These are phyloP conservation scores for Lupinus albus DNA, from an alignment of 306 rosid species.

Conservation along the genomic window DNA sequence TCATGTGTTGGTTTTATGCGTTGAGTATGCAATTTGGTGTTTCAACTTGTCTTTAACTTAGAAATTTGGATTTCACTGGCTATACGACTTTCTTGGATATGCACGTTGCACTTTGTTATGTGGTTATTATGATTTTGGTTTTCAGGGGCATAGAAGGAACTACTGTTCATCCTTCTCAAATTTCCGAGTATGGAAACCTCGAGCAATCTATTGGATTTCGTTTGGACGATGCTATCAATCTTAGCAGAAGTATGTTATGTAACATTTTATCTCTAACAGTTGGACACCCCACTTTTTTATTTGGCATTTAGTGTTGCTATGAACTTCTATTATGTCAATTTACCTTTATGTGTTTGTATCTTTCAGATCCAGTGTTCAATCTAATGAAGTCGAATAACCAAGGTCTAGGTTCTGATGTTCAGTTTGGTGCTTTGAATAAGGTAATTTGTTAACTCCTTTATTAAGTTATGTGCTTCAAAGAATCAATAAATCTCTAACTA, in stretches of 20 bases:
- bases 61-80: neutral
- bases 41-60: neutral
- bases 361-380: constrained; percentile 67
- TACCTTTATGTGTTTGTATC: neutral
- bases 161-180: constrained; percentile 69
- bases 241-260: constrained; percentile 74
- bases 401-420: constrained; percentile 62
- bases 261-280: constrained; percentile 20
- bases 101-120: neutral
- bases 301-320: constrained; percentile 12
- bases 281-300: neutral
- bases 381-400: constrained; percentile 71
- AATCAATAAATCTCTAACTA: constrained; percentile 25
- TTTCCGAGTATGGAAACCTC: constrained; percentile 70
- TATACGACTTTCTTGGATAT: constrained; percentile 25
- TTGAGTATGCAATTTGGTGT: constrained; percentile 8
- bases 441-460: constrained; percentile 46
- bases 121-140: constrained; percentile 40
- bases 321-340: constrained; percentile 8
- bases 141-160: constrained; percentile 82
- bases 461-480: constrained; percentile 19
- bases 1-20: constrained; percentile 19
- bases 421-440: constrained; percentile 70
- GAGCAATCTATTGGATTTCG: constrained; percentile 85
- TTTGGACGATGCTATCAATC: constrained; percentile 70